Evolutionary conservation across 2,329 filamentous ascomycete species (phyloP), one percentile per base, ranked within the genome.

Genomic region (Aspergillus sp.): DNA sequence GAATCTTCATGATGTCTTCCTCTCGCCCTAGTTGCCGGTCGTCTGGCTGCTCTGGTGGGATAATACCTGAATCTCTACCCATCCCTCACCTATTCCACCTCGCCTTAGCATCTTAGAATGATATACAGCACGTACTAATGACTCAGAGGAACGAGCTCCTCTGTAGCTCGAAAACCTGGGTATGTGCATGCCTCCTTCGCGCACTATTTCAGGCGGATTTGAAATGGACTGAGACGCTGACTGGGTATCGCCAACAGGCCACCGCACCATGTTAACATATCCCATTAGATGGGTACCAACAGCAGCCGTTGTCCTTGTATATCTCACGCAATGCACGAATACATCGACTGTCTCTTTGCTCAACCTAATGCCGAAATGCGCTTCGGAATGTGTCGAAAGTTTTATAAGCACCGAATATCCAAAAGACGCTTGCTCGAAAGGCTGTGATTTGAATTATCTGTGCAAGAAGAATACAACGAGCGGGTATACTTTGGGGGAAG

Each of bases 401-500:
- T 91, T 90, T 66, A 76, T 91, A 63, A 70, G 73, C n/a, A 75
- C 79, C 60, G 86, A 88, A 70, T 90, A 84, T 67, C 78, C 79
- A 37, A 66, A 70, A 19, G 73, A 71, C 50, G 68, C 70, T 48
- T 89, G 87, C 66, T 77, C 78, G 31, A 68, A 73, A 35, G 74
- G 75, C 14, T 78, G 81, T 11, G 79, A 86, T 25, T 70, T 90
- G 63, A 74, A 80, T 66, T 90, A 87, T 64, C 78, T 91, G 6
- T 92, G 89, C 70, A 80, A 81, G 39, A 79, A 80, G 57, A 77
- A 78, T 35, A 87, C 87, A 8, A 74, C 71, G 12, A 82, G 82
- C 31, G 87, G 86, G 9, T 88, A 86, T 65, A 91, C 89, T 1
- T 67, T 91, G 48, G 88, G 87, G n/a, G 89, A 91, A 73, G 88